Conservation (phyloP, 345 rosid genomes). For the Aurinia saxatilis region DNA sequence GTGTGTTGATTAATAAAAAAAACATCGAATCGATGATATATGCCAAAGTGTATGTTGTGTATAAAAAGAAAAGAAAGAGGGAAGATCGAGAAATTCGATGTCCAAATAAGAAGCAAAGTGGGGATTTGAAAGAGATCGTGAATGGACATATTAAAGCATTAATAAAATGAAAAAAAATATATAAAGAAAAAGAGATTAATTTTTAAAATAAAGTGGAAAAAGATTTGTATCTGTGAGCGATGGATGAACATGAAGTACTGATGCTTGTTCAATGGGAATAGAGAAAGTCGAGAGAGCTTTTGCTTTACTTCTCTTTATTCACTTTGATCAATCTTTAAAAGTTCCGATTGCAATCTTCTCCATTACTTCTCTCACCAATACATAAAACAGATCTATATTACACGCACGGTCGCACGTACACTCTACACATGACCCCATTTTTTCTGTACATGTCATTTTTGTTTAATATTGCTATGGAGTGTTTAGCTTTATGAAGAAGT, state of each 20-base stretch:
- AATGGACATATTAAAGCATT: conserved; percentile 26
- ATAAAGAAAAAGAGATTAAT: neutral
- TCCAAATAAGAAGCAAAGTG: conserved; percentile 32
- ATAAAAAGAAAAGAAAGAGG: conserved; percentile 16
- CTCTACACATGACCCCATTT: conserved; percentile 15
- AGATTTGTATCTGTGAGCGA: neutral
- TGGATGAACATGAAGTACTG: conserved; percentile 30
- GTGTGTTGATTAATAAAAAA: neutral
- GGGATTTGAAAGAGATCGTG: conserved; percentile 23
- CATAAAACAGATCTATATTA: neutral
- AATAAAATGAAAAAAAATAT: neutral
- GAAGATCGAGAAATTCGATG: conserved; percentile 30
- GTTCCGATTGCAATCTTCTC: conserved; percentile 29
- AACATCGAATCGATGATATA: conserved; percentile 13
- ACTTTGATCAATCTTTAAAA: conserved; percentile 33
- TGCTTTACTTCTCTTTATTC: conserved; percentile 31
- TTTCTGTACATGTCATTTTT: conserved; percentile 4
- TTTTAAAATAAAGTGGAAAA: conserved; percentile 27
- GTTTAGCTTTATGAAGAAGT: conserved; percentile 3
- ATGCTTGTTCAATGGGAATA: conserved; percentile 31
- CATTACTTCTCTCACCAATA: conserved; percentile 14
- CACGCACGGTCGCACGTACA: conserved; percentile 29
- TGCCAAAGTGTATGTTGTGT: conserved; percentile 12
- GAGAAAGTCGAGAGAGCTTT: conserved; percentile 31
- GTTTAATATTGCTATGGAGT: conserved; percentile 8